Percentiles rank a stretch among this genome's conserved stretches.
These are phyloP conservation scores for Inonotus obliquus DNA, from an alignment of 1,284 basidiomycete species.

Conservation along the genomic window DNA sequence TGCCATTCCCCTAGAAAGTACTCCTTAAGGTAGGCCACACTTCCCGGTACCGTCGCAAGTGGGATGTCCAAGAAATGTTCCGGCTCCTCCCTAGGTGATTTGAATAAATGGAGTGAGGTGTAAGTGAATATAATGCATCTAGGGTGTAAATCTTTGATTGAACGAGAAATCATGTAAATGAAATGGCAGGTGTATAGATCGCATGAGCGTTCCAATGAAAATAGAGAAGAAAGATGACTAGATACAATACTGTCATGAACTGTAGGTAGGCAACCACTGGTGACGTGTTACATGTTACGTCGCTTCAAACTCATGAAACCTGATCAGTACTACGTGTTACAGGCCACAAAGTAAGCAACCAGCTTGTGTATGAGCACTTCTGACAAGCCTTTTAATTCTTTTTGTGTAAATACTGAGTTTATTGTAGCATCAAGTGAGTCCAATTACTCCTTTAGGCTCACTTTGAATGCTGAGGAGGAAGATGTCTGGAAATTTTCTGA, in stretches of 20 bases:
- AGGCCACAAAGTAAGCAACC: too few species aligned
- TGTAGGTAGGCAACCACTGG: too few species aligned
- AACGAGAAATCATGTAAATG: neutral
- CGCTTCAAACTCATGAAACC: too few species aligned
- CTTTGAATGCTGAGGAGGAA: too few species aligned
- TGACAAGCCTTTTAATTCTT: too few species aligned
- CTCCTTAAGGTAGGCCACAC: neutral
- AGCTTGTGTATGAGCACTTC: too few species aligned
- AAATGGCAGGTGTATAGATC: neutral
- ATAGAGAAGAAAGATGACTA: neutral
- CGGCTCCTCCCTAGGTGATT: neutral
- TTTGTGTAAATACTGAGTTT: too few species aligned
- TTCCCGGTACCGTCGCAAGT: neutral
- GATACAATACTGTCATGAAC: neutral
- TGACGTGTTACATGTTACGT: too few species aligned
- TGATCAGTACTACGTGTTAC: too few species aligned
- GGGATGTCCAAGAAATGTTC: neutral
- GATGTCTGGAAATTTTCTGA: too few species aligned
- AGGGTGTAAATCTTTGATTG: neutral
- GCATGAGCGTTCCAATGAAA: neutral
- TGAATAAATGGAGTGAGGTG: neutral
- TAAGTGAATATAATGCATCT: neutral
- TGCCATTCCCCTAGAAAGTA: neutral
- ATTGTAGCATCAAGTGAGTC: too few species aligned
- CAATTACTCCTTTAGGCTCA: too few species aligned